Evolutionary conservation across 2,329 filamentous ascomycete genomes (phyloP), one percentile per base, ranked within the genome.

Genomic region (Xylariales sp.): DNA sequence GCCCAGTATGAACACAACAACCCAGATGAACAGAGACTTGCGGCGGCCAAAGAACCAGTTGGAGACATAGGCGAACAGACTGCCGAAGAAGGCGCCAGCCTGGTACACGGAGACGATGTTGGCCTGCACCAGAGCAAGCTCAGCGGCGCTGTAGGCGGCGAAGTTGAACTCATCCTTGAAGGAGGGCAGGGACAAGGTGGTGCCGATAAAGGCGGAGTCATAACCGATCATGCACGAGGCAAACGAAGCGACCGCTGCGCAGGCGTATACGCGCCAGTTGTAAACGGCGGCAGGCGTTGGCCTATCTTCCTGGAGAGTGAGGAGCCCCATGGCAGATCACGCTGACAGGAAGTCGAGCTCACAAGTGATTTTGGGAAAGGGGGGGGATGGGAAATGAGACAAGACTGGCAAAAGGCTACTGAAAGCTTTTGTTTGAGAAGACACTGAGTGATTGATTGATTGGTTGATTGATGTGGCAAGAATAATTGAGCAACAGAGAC

Each of bases 91-190:
- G 42, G 85, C 85, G 42, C 86, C 86, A 8, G 86, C 87, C 61
- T 91, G 87, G 64, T 88, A 90, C 38, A 84, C 76, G 18, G 83
- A 88, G 36, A 89, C 85, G 44, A 90, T 88, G 58, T 90, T 91
- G 51, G 81, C 69, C 52, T 79, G 81, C 33, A 85, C 65, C 4
- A 85, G 61, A 20, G 79, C 72, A 18, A 80, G 63, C n/a, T 74
- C 54, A 4, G 51, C 39, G 0, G 56, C 38, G 5, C 55, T 60
- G 62, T 81, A 74, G 3, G 61, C 52, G 3, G 58, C 64, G 50
- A 89, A 82, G 12, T 66, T 51, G 57, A 91, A 91, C 55, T 90
- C 86, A 2, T 67, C 52, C 30, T 67, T 69, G 60, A 90, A 90
- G 0, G 84, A 84, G 0, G 74, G 68, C 20, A 91, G 68, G 2